Evolutionary conservation across 352 stramenopile genomes (phyloP).

Genomic region (Lagenidium giganteum): DNA sequence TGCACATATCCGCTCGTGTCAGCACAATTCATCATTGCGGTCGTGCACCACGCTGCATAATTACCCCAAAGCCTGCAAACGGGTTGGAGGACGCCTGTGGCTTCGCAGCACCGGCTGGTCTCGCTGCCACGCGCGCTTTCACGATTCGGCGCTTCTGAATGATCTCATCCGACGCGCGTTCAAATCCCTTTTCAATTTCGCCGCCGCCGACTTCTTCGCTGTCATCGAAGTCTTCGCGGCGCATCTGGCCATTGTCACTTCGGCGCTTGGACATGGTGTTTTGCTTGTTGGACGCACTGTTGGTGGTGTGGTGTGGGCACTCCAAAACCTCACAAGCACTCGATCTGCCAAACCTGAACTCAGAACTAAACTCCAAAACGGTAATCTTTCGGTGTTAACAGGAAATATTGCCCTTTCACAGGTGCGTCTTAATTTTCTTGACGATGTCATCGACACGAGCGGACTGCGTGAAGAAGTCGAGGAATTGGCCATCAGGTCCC

Average conservation of each 20-base stretch:
- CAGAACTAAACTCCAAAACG: too few relatives aligned
- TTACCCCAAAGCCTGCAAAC: constrained; percentile 74
- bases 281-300: not conserved
- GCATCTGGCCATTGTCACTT: constrained; percentile 82
- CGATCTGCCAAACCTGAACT: too few relatives aligned
- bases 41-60: too few relatives aligned
- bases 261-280: constrained; percentile 73
- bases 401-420: constrained; percentile 22
- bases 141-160: constrained; percentile 81
- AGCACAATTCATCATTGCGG: too few relatives aligned
- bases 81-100: constrained; percentile 31
- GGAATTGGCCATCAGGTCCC: constrained; percentile 93
- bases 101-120: constrained; percentile 19
- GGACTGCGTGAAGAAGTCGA: constrained; percentile 99
- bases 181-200: constrained; percentile 55
- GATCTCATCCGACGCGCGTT: constrained; percentile 57
- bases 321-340: not conserved
- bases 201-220: constrained; percentile 26
- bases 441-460: constrained; percentile 93
- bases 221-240: constrained; percentile 80
- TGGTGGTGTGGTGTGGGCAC: constrained; percentile 1
- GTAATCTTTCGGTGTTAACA: constrained; percentile 4
- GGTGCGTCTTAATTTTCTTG: constrained; percentile 88
- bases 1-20: too few relatives aligned
- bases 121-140: constrained; percentile 67